Conservation (phyloP, 495 filamentous ascomycete genomes). For the Penicillium maclennaniae region DNA sequence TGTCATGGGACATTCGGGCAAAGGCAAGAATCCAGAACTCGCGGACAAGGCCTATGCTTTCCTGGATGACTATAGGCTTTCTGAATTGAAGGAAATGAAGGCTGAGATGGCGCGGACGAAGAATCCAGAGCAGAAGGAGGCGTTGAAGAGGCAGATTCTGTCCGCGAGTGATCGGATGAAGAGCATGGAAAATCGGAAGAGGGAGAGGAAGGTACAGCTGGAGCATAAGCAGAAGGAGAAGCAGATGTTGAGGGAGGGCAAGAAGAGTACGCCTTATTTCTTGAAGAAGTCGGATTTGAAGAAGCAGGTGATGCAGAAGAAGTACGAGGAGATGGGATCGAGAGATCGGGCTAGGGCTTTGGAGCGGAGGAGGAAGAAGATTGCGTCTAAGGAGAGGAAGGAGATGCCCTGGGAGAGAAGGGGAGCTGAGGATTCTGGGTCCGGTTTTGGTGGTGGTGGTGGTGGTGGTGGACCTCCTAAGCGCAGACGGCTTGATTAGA, state of each 20-base stretch:
- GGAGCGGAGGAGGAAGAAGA: conserved; percentile 82
- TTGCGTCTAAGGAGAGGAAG: conserved; percentile 74
- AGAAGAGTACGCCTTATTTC: conserved; percentile 88
- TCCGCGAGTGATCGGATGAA: conserved; percentile 68
- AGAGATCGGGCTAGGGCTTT: conserved; percentile 75
- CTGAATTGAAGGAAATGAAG: conserved; percentile 72
- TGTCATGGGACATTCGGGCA: conserved; percentile 33
- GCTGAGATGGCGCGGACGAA: conserved; percentile 61
- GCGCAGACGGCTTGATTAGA: conserved; percentile 32
- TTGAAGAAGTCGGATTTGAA: conserved; percentile 88
- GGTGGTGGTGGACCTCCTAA: conserved; percentile 19
- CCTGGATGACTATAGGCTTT: conserved; percentile 74
- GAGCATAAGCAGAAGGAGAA: conserved; percentile 80
- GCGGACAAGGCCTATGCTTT: conserved; percentile 73
- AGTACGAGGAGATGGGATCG: conserved; percentile 74
- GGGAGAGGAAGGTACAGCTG: conserved; percentile 58
- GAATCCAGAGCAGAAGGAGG: conserved; percentile 56
- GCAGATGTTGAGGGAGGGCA: conserved; percentile 76
- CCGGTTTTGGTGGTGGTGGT: background rate
- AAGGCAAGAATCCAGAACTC: conserved; percentile 39
- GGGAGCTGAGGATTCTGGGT: conserved; percentile 27
- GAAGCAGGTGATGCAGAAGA: conserved; percentile 72
- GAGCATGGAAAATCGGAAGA: conserved; percentile 61
- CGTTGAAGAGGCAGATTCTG: conserved; percentile 60
- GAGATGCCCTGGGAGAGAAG: conserved; percentile 67